A percentile compares a stretch with the other conserved stretches of the same genome.
These are phyloP conservation scores for Prunus mongolica DNA, from an alignment of 306 rosid genomes.

Conservation along the genomic window DNA sequence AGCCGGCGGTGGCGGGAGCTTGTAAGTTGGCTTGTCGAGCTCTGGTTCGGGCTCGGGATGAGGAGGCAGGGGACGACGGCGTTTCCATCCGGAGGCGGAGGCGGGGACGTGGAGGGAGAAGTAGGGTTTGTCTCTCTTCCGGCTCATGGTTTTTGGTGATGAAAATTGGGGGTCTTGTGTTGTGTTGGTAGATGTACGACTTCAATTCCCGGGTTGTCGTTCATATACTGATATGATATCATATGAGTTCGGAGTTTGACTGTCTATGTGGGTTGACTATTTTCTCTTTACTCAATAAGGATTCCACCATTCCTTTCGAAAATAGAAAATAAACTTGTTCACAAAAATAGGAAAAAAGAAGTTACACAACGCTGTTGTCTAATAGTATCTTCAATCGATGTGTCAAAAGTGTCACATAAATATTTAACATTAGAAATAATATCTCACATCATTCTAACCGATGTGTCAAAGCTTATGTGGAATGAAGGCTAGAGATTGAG, in stretches of 20 bases:
- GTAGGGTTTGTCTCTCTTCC: slow-evolving; percentile 69
- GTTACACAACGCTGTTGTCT: too few species aligned
- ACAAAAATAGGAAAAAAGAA: too few species aligned
- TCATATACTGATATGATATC: neutral
- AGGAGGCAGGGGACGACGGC: slow-evolving; percentile 28
- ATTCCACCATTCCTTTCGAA: too few species aligned
- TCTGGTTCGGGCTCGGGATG: slow-evolving; percentile 13
- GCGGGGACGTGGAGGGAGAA: slow-evolving; percentile 44
- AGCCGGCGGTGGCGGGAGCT: slow-evolving; percentile 76
- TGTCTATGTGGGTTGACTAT: neutral
- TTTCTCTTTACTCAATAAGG: too few species aligned
- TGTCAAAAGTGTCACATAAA: too few species aligned
- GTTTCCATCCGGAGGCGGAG: slow-evolving; percentile 26
- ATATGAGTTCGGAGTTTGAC: neutral
- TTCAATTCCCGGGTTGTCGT: neutral
- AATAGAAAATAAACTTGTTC: too few species aligned
- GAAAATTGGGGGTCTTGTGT: neutral
- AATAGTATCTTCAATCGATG: accelerated
- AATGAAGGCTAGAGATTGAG: too few species aligned
- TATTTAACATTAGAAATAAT: too few species aligned
- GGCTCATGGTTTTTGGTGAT: slow-evolving; percentile 43
- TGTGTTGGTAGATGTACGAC: neutral
- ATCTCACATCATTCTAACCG: too few species aligned
- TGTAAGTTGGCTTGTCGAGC: slow-evolving; percentile 32
- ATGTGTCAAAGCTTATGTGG: too few species aligned